Evolutionary conservation across 192 early-diverging fungal species (phyloP), one percentile per base, ranked within the genome.

Genomic region (Entrophospora sp.): DNA sequence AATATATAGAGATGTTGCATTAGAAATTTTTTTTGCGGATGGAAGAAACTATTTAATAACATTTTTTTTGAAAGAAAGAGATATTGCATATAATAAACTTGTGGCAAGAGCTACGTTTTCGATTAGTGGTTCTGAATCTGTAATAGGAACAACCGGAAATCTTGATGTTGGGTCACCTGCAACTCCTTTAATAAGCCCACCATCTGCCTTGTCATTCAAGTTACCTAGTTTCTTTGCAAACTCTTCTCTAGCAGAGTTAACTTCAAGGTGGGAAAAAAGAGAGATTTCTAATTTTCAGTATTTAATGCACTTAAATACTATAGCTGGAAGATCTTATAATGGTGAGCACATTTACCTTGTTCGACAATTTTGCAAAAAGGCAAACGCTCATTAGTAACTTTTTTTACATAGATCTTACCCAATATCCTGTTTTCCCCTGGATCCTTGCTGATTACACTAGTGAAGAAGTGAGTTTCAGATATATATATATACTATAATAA

Each of bases 371-470:
- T n/a, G n/a, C n/a, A n/a, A n/a, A n/a, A n/a, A n/a, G n/a, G n/a
- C n/a, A n/a, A n/a, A n/a, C n/a, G n/a, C n/a, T n/a, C n/a, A n/a
- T n/a, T n/a, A n/a, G 20, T 61, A 22, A 43, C n/a, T 61, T 45
- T 35, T 30, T 28, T 38, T 73, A 75, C 67, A 72, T 80, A 69
- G 94, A 98, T 75, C 71, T 98, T 67, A 95, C 94, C 0, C 95
- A 95, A 72, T 98, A 96, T 65, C 95, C 95, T 0, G 92, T 98
- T 13, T 98, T 98, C 63, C 95, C 95, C 5, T 98, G 95, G 92
- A 81, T 94, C 40, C 71, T 94, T 32, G 77, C 83, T 2, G 89
- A 94, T 64, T 94, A 93, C 52, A 81, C 73, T 20, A 89, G 81
- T 61, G 81, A 85, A 32, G 78, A 85, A 42, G 72, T 79, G 45